These are phyloP conservation scores for Haplosporangium sp. DNA, from an alignment of 371 early-diverging fungal genomes.

Conservation along the genomic window DNA sequence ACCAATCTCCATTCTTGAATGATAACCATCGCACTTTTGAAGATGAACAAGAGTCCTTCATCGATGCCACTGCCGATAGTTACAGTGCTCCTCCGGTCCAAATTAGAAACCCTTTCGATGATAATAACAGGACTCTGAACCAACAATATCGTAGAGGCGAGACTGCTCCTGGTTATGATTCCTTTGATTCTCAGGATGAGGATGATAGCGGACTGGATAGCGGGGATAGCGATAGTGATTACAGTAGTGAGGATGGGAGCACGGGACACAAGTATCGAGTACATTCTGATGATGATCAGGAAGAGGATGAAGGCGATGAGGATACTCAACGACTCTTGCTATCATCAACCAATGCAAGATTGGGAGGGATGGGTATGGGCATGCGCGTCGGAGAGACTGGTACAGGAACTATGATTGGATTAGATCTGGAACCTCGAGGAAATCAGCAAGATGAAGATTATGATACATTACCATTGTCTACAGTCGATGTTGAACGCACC, in stretches of 20 bases:
- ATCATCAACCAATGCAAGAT: slow-evolving; percentile 26
- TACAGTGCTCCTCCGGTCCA: slow-evolving; percentile 6
- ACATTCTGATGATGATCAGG: slow-evolving; percentile 12
- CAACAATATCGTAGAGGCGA: neutral
- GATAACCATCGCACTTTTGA: neutral
- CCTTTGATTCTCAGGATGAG: slow-evolving; percentile 27
- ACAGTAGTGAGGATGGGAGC: slow-evolving; percentile 5
- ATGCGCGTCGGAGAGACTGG: slow-evolving; percentile 52
- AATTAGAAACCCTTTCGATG: slow-evolving; percentile 1
- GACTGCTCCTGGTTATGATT: slow-evolving; percentile 18
- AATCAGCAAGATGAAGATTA: slow-evolving; percentile 13
- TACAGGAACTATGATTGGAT: slow-evolving; percentile 47
- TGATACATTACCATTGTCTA: slow-evolving; percentile 34
- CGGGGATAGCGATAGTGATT: slow-evolving; percentile 10
- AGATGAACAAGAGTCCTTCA: slow-evolving; percentile 29
- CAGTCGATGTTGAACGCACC: slow-evolving; percentile 8
- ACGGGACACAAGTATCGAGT: slow-evolving; percentile 4
- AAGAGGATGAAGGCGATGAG: slow-evolving; percentile 11
- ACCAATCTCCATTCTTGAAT: slow-evolving; percentile 14
- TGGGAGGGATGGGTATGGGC: slow-evolving; percentile 51
- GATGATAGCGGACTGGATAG: slow-evolving; percentile 8
- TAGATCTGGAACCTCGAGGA: slow-evolving; percentile 45
- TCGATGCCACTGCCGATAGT: slow-evolving; percentile 35
- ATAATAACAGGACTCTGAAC: neutral
- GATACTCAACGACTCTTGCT: slow-evolving; percentile 41